Base-by-base conservation (phyloP, 2,329 filamentous ascomycete genomes). In the Mycosphaerelloides madeirae region DNA sequence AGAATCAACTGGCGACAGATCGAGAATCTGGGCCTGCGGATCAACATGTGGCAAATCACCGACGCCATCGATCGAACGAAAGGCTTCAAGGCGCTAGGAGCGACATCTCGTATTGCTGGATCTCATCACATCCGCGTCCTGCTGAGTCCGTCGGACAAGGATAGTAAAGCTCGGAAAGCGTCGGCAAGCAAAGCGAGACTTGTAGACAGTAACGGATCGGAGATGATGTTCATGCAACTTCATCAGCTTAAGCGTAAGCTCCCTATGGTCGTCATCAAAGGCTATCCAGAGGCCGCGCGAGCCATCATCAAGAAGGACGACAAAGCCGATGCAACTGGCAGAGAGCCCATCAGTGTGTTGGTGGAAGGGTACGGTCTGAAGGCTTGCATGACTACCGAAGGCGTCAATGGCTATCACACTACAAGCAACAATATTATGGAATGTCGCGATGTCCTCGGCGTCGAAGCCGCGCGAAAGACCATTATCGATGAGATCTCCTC, bases 361-460 rank as follows among this genome's bases (percentile, higher is more conserved):
- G 93, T 98, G 3, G 93, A 97, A 76, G 93, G 93, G 2, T 97
- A 98, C 66, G 93, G 93, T 1, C 74, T 98, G 38, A 80, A 81
- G 33, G 79, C 81, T 22, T 96, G 90, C 70, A 94, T 98, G 84
- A 95, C 83, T 8, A 98, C 93, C 0, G 85, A 90, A 50, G 93
- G 93, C 52, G 86, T 98, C 4, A 76, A 94, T 44, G 89, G 90
- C 44, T 83, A 80, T 15, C 73, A 77, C 55, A 85, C 83, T 2
- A 78, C 76, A 7, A 84, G 85, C 50, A 98, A 98, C 72, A 88
- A 83, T 60, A 83, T 98, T 55, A 87, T 96, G 79, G 93, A 98
- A 69, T 84, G 83, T 58, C 77, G 80, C 29, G 82, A 93, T 18
- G 83, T 97, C 0, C 80, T 98, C 3, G 93, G 93, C 38, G 96